Percentiles rank a stretch among this genome's conserved stretches.
phyloP scores from a whole-genome alignment of 2,329 filamentous ascomycete genomes.

The Mariannaea elegans region DNA sequence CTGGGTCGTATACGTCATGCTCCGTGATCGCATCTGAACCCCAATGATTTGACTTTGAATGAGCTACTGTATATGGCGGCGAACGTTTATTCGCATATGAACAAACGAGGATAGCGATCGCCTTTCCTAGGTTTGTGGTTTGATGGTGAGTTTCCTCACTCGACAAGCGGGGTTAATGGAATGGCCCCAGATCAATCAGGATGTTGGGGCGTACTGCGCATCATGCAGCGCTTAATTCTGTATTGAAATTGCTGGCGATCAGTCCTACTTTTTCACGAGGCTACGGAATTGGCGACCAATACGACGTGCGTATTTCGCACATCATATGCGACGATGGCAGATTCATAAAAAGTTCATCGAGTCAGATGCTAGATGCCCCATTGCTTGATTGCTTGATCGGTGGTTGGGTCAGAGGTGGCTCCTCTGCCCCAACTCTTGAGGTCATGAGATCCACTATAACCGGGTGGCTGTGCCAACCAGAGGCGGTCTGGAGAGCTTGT shows the following conservation, averaged over 20 bases:
- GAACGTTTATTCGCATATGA: too few relatives aligned
- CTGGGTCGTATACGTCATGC: too few relatives aligned
- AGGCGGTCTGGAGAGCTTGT: background rate
- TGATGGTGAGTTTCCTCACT: too few relatives aligned
- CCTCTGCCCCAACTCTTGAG: slow-evolving; percentile 1
- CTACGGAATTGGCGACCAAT: background rate
- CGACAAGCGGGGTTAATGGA: too few relatives aligned
- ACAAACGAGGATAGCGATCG: too few relatives aligned
- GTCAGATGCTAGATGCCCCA: background rate
- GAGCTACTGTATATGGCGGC: too few relatives aligned
- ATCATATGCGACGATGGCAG: background rate
- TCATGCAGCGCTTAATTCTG: background rate
- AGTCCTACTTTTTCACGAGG: background rate
- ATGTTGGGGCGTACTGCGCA: too few relatives aligned
- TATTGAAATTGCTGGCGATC: background rate
- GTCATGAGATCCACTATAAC: slow-evolving; percentile 19
- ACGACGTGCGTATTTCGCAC: background rate
- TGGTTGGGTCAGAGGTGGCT: slow-evolving; percentile 5
- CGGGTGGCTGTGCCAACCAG: slow-evolving; percentile 17
- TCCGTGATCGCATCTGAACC: too few relatives aligned
- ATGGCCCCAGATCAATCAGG: too few relatives aligned
- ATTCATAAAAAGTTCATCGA: slow-evolving; percentile 1
- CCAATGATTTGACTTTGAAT: too few relatives aligned
- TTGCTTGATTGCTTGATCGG: background rate
- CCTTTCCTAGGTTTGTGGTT: too few relatives aligned